Evolutionary conservation across 2,329 filamentous ascomycete genomes (phyloP).

Genomic region (Dactylella cylindrospora): DNA sequence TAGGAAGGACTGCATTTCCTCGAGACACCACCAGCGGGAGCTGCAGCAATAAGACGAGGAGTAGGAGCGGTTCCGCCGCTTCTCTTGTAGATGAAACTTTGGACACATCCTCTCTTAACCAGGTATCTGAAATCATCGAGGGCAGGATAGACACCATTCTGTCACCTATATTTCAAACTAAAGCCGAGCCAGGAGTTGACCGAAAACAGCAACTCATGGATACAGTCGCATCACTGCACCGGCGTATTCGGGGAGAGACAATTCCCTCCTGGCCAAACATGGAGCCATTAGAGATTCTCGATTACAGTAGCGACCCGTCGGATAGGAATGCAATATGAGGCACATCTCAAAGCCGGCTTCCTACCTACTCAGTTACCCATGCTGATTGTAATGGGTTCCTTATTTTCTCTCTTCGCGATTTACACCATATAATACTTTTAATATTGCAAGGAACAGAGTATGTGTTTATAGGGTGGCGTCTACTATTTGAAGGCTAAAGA

Average conservation of each 20-base stretch:
- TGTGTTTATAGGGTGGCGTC: too few relatives aligned
- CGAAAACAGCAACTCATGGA: slow-evolving; percentile 17
- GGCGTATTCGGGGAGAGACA: slow-evolving; percentile 18
- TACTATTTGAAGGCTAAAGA: too few relatives aligned
- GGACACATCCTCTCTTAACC: slow-evolving; percentile 30
- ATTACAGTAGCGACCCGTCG: too few relatives aligned
- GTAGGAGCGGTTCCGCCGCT: slow-evolving; percentile 25
- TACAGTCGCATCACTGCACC: slow-evolving; percentile 8
- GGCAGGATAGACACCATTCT: slow-evolving; percentile 29
- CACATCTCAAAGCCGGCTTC: too few relatives aligned
- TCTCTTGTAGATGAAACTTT: slow-evolving; percentile 30
- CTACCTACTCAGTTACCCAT: too few relatives aligned
- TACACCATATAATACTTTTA: too few relatives aligned
- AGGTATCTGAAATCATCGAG: slow-evolving; percentile 39
- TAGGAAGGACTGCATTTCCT: slow-evolving; percentile 32
- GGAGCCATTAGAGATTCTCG: too few relatives aligned
- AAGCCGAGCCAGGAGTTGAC: neutral
- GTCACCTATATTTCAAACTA: slow-evolving; percentile 19
- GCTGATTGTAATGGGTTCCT: too few relatives aligned
- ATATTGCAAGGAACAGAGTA: too few relatives aligned
- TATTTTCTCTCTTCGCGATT: too few relatives aligned
- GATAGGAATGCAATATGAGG: too few relatives aligned
- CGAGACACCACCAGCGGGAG: slow-evolving; percentile 33
- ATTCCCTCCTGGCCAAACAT: too few relatives aligned
- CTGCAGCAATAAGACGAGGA: slow-evolving; percentile 21